These are phyloP conservation scores for Microcos paniculata DNA, from an alignment of 345 rosid genomes.

Conservation along the genomic window DNA sequence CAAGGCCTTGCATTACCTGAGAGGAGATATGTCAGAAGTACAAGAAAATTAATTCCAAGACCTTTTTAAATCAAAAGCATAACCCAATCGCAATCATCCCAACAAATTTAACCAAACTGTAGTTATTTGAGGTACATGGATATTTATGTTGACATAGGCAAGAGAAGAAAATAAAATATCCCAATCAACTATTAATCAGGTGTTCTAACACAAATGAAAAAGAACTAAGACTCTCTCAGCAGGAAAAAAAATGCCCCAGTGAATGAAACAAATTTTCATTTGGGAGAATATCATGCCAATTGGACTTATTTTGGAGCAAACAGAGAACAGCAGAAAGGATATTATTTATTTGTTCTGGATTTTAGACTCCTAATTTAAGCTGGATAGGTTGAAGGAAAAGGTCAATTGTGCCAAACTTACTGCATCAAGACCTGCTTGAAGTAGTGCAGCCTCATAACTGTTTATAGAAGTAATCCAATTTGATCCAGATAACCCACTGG, in stretches of 20 bases:
- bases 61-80: background rate
- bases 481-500: constrained; percentile 87
- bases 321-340: background rate
- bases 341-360: background rate
- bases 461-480: constrained; percentile 58
- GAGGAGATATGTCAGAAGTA: background rate
- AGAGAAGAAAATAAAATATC: background rate
- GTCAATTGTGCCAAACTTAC: constrained; percentile 40
- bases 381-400: background rate
- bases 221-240: too few relatives aligned
- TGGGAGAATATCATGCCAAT: too few relatives aligned
- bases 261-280: too few relatives aligned
- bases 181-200: background rate
- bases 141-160: background rate
- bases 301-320: too few relatives aligned
- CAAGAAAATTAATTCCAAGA: background rate
- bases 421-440: constrained; percentile 91
- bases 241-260: too few relatives aligned
- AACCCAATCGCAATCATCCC: background rate
- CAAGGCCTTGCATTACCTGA: constrained; percentile 99
- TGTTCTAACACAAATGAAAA: too few relatives aligned
- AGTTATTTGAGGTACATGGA: background rate
- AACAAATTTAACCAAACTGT: background rate
- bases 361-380: background rate
- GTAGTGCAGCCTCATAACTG: constrained; percentile 63